These are phyloP conservation scores for Schizochytrium sp. DNA, from an alignment of 108 stramenopile genomes.

Conservation along the genomic window DNA sequence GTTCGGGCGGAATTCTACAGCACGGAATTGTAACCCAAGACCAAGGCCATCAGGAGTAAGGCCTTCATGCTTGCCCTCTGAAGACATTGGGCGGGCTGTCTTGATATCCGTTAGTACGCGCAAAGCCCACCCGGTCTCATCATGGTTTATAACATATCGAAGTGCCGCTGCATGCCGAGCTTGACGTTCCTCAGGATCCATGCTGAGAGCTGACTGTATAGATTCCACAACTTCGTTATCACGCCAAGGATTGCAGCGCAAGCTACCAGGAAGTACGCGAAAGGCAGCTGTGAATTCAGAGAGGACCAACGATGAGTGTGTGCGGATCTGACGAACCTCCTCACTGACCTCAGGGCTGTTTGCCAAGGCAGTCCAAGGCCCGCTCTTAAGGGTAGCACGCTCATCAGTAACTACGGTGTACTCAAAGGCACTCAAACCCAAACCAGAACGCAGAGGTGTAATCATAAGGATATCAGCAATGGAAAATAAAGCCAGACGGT, in stretches of 20 bases:
- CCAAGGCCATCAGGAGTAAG: conserved; percentile 87
- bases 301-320: not conserved
- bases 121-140: conserved; percentile 91
- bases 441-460: conserved; percentile 39
- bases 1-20: conserved; percentile 67
- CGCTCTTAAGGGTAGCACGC: not conserved
- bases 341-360: not conserved
- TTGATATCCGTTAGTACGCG: conserved; percentile 83
- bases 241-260: conserved; percentile 90
- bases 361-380: conserved; percentile 29
- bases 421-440: conserved; percentile 7
- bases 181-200: conserved; percentile 63
- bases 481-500: conserved; percentile 8
- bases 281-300: conserved; percentile 60
- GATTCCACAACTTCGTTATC: conserved; percentile 60
- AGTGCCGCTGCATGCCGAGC: conserved; percentile 71
- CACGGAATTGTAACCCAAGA: conserved; percentile 90
- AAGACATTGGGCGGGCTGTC: conserved; percentile 62
- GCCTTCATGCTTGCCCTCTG: conserved; percentile 63
- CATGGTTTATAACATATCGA: conserved; percentile 92
- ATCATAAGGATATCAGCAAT: conserved; percentile 38
- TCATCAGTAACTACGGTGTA: conserved; percentile 45
- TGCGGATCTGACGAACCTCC: not conserved
- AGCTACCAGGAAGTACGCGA: conserved; percentile 48
- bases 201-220: conserved; percentile 64